Conservation (phyloP, 148 eudicot species). For the Dysphania ambrosioides region DNA sequence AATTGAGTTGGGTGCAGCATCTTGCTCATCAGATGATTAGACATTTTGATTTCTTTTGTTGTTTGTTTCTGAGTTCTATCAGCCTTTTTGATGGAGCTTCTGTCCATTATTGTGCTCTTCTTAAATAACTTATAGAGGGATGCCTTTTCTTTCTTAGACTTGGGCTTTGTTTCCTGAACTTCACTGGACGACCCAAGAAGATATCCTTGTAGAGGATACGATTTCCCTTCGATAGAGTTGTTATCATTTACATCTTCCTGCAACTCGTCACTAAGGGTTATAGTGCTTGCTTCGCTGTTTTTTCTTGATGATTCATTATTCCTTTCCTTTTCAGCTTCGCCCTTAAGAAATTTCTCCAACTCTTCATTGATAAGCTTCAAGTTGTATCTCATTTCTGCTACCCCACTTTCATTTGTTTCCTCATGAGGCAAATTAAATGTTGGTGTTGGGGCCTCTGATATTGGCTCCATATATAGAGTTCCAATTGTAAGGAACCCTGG, state of each 20-base stretch:
- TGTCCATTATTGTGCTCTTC: constrained; percentile 14
- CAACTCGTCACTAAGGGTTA: constrained; percentile 37
- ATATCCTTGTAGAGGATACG: constrained; percentile 60
- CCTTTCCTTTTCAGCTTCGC: constrained; percentile 37
- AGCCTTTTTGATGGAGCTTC: constrained; percentile 14
- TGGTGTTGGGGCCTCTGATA: constrained; percentile 57
- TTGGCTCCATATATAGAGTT: constrained; percentile 56
- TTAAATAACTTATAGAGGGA: constrained; percentile 41
- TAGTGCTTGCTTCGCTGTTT: constrained; percentile 45
- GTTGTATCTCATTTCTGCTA: constrained; percentile 42
- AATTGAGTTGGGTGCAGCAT: constrained; percentile 36
- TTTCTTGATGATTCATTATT: constrained; percentile 38
- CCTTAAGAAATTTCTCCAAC: constrained; percentile 55
- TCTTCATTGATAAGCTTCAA: constrained; percentile 54
- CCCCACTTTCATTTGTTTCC: constrained; percentile 31
- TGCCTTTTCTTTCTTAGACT: constrained; percentile 29
- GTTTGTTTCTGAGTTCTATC: constrained; percentile 18
- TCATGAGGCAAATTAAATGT: constrained; percentile 39
- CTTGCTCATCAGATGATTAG: constrained; percentile 32
- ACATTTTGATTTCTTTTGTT: constrained; percentile 20
- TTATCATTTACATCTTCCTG: constrained; percentile 30
- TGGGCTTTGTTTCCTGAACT: constrained; percentile 26
- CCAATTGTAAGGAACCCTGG: constrained; percentile 73
- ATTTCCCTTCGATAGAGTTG: constrained; percentile 20
- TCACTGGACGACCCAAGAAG: constrained; percentile 51